Base-by-base conservation (phyloP, 352 stramenopile species). In the Phytopythium aichiense region DNA sequence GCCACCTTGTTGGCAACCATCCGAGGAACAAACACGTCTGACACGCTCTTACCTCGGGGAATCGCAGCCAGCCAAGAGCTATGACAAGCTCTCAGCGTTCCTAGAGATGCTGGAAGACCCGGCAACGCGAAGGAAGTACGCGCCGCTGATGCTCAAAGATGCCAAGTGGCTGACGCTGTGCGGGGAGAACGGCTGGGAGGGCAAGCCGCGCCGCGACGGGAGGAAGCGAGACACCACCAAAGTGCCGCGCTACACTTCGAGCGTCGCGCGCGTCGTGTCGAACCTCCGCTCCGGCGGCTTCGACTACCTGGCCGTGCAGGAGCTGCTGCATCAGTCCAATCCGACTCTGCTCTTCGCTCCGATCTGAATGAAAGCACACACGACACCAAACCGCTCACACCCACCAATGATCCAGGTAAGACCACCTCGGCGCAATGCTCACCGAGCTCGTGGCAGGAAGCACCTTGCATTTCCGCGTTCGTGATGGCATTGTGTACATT, bases 301-400 rank as follows among this genome's bases (percentile, higher is more conserved):
- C 52, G 82, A 92, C 54, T 84, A 87, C 31, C 7, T 88, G 12
- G 82, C 80, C 0, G 80, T 92, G 7, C 81, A 89, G 49, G 82
- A 92, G 50, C 58, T 92, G 31, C 67, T 92, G 22, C 71, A 70
- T 58, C 82, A 92, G 64, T 81, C 82, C 8, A 92, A 92, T 60
- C 64, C 78, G 30, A 89, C 76, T 16, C 61, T 92, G 5, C 63
- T 88, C 6, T 89, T 92, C 59, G 76, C 76, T 43, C 76, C 80
- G 7, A 56, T 76, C 49, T 81, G 58, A 69, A 43, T 45, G 52
- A 6, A 56, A 22, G 9, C 13, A n/a, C 8, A 48, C n/a, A n/a
- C 33, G 16, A 12, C 52, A 48, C 1, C 23, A 9, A 25, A 8
- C 18, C n/a, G 16, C 30, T 22, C 16, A 58, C 18, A 28, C n/a